A percentile compares a stretch with the other conserved stretches of the same genome.
Conservation (phyloP, 331 rosid species). For the Spiraea crenata region DNA sequence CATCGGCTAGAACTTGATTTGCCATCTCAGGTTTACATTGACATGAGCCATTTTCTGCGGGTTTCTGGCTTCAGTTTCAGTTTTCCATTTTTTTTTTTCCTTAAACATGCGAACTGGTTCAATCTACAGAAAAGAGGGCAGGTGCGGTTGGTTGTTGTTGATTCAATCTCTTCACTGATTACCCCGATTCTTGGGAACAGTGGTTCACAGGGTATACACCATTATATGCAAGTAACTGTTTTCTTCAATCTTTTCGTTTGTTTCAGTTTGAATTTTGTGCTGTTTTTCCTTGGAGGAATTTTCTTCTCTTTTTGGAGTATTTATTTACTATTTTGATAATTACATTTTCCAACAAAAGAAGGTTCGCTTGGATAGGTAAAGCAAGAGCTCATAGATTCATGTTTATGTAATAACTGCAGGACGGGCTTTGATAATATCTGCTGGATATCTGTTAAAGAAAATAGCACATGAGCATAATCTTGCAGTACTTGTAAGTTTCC, state of each 20-base stretch:
- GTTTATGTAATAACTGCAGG: constrained; percentile 50
- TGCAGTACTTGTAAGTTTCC: constrained; percentile 61
- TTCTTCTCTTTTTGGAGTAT: neutral
- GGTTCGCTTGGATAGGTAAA: neutral
- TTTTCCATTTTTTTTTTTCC: constrained; percentile 18
- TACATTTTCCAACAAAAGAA: constrained; percentile 9
- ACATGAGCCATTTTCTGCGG: constrained; percentile 11
- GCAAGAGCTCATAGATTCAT: constrained; percentile 22
- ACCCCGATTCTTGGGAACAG: constrained; percentile 80
- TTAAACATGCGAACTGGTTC: constrained; percentile 28
- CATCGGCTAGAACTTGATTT: constrained; percentile 59
- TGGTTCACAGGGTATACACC: constrained; percentile 70
- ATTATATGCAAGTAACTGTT: constrained; percentile 9
- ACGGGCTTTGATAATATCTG: constrained; percentile 78
- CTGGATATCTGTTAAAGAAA: too few relatives aligned
- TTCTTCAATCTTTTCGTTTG: neutral
- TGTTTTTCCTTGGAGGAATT: constrained; percentile 3
- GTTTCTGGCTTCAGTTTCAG: neutral
- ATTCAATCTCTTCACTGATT: constrained; percentile 78
- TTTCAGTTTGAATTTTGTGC: neutral
- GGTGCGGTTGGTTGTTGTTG: constrained; percentile 68
- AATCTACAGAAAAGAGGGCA: constrained; percentile 45
- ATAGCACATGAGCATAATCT: constrained; percentile 75
- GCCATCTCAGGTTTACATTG: constrained; percentile 57
- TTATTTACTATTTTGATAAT: constrained; percentile 4